phyloP scores from a whole-genome alignment of 2,329 filamentous ascomycete genomes.

The Lecanicillium sp. region DNA sequence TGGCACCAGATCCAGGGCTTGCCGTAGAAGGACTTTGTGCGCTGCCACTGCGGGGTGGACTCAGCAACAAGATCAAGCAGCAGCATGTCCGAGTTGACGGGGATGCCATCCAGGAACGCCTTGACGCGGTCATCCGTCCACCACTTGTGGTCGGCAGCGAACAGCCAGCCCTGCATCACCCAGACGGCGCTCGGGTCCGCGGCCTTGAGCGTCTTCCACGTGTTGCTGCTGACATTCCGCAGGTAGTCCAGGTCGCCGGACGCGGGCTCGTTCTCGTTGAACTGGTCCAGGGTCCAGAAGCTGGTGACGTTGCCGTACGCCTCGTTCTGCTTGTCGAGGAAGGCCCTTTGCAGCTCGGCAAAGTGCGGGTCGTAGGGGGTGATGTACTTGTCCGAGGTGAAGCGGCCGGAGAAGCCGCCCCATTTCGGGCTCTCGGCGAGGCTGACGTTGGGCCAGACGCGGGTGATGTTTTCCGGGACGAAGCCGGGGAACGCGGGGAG shows the following conservation, averaged over 20 bases:
- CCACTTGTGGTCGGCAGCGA: slow-evolving; percentile 34
- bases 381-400: slow-evolving; percentile 42
- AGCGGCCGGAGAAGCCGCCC: slow-evolving; percentile 33
- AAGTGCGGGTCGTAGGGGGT: slow-evolving; percentile 40
- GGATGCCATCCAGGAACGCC: slow-evolving; percentile 40
- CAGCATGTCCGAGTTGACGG: slow-evolving; percentile 37
- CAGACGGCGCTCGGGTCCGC: slow-evolving; percentile 40
- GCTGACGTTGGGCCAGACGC: slow-evolving; percentile 35
- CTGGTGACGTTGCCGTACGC: slow-evolving; percentile 42
- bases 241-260: slow-evolving; percentile 40
- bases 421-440: slow-evolving; percentile 39
- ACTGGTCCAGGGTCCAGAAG: slow-evolving; percentile 47
- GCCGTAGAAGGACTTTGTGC: slow-evolving; percentile 40
- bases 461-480: slow-evolving; percentile 36
- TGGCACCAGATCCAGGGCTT: slow-evolving; percentile 48
- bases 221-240: slow-evolving; percentile 30
- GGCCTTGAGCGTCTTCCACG: slow-evolving; percentile 38
- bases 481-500: slow-evolving; percentile 46
- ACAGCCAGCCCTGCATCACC: slow-evolving; percentile 45
- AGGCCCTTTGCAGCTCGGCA: slow-evolving; percentile 36
- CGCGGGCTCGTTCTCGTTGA: slow-evolving; percentile 44
- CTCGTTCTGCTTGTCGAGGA: slow-evolving; percentile 39
- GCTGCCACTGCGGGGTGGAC: slow-evolving; percentile 41
- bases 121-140: slow-evolving; percentile 37
- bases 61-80: slow-evolving; percentile 44